Conservation (phyloP, 768 basidiomycete species). For the Pulveroboletus sp. region DNA sequence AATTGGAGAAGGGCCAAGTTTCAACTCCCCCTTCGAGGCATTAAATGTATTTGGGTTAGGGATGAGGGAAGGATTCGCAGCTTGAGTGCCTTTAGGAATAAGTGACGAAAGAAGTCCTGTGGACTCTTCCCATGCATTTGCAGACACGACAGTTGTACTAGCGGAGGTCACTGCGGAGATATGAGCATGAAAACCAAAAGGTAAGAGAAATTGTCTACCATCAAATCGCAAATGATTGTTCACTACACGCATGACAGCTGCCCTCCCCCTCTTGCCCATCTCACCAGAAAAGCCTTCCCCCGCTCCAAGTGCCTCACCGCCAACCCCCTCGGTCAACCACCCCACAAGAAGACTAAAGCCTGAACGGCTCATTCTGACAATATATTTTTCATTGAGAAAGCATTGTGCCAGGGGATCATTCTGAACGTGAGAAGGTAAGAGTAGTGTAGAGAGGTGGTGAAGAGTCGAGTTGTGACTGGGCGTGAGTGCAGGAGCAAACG, state of each 20-base stretch:
- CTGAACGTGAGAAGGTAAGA: conserved; percentile 78
- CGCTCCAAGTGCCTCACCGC: conserved; percentile 78
- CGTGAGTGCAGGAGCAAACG: conserved; percentile 64
- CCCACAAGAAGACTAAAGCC: conserved; percentile 89
- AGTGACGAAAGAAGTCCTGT: conserved; percentile 80
- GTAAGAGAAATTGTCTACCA: conserved; percentile 44
- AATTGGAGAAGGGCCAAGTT: conserved; percentile 79
- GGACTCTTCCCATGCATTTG: conserved; percentile 76
- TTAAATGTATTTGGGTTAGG: conserved; percentile 75
- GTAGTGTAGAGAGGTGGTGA: conserved; percentile 73
- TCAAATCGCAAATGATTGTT: conserved; percentile 91
- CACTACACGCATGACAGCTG: conserved; percentile 88
- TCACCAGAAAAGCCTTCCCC: conserved; percentile 79
- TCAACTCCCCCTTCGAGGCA: conserved; percentile 67
- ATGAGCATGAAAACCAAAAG: conserved; percentile 15
- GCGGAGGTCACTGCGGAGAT: conserved; percentile 58
- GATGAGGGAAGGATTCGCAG: conserved; percentile 31
- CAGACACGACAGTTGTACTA: conserved; percentile 57
- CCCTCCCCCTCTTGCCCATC: conserved; percentile 77
- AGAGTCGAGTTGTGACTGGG: conserved; percentile 63
- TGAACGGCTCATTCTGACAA: conserved; percentile 83
- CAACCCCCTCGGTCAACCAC: conserved; percentile 91
- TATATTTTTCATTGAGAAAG: conserved; percentile 88
- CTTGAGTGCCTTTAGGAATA: conserved; percentile 56
- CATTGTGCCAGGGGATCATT: conserved; percentile 78